Percentiles rank a stretch among this genome's conserved stretches.
Evolutionary conservation across 305 asterid species (phyloP).

Genomic region (Fraxinus xanthoxyloides): DNA sequence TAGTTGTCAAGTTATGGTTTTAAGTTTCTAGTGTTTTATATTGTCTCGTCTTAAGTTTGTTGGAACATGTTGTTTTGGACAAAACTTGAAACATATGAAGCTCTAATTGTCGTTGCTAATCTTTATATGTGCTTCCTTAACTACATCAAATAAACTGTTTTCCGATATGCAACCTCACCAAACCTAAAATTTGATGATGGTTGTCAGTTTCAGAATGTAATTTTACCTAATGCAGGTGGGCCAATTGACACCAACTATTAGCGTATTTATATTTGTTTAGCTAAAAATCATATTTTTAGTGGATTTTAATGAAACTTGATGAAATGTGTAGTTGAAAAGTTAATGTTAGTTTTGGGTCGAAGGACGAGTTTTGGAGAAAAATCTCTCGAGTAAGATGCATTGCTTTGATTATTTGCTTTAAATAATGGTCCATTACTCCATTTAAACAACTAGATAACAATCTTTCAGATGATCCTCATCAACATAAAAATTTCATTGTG

Average conservation of each 20-base stretch:
- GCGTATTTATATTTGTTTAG: not conserved
- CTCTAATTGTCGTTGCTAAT: not conserved
- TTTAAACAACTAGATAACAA: not conserved
- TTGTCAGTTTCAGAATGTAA: not conserved
- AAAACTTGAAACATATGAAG: not conserved
- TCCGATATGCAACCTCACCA: not conserved
- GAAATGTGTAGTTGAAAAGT: too few species aligned
- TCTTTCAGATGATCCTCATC: not conserved
- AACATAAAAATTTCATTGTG: not conserved
- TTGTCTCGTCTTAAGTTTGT: not conserved
- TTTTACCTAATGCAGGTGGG: not conserved
- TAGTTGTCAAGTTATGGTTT: not conserved
- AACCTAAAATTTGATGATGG: not conserved
- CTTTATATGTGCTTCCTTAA: not conserved
- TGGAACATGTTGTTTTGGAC: not conserved
- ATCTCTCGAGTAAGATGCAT: not conserved
- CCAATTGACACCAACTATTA: not conserved
- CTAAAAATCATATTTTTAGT: too few species aligned
- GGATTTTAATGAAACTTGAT: too few species aligned
- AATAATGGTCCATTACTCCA: too few species aligned
- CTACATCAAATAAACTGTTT: not conserved
- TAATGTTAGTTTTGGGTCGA: not conserved
- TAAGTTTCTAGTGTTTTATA: not conserved
- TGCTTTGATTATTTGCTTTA: not conserved
- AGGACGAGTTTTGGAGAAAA: too few species aligned